Evolutionary conservation across 73 alveolate genomes (phyloP).

Genomic region (Tetrahymena malaccensis): DNA sequence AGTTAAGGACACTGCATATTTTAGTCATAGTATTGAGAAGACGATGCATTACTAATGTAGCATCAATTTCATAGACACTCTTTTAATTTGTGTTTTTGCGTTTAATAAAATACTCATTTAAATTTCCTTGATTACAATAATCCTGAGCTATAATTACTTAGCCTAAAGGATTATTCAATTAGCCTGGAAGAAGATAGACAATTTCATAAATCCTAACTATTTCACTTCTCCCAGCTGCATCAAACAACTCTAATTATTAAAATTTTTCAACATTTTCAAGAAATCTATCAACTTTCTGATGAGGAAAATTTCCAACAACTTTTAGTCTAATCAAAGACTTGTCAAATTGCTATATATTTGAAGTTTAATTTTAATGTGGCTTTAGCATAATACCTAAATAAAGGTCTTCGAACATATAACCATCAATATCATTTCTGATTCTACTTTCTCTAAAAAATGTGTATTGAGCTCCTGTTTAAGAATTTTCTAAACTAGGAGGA

Average conservation of each 20-base stretch:
- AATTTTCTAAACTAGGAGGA: neutral
- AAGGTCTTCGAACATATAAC: neutral
- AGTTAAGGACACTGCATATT: neutral
- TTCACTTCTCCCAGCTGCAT: neutral
- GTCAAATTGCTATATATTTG: neutral
- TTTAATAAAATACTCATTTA: neutral
- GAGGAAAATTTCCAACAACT: neutral
- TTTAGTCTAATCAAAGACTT: neutral
- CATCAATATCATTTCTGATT: neutral
- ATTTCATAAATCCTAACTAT: neutral
- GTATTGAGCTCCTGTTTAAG: neutral
- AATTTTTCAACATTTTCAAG: neutral
- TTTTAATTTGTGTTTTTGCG: neutral
- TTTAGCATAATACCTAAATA: neutral
- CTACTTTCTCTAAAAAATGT: neutral
- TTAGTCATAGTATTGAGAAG: neutral
- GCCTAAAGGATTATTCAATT: neutral
- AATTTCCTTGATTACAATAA: neutral
- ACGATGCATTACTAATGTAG: neutral
- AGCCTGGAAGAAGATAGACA: neutral
- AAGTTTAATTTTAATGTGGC: neutral
- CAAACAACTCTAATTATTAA: neutral
- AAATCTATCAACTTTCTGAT: neutral
- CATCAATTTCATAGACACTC: neutral
- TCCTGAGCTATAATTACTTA: neutral